A percentile compares a stretch with the other conserved stretches of the same genome.
phyloP scores from a whole-genome alignment of 352 stramenopile genomes.

The Pythium brachiatum region DNA sequence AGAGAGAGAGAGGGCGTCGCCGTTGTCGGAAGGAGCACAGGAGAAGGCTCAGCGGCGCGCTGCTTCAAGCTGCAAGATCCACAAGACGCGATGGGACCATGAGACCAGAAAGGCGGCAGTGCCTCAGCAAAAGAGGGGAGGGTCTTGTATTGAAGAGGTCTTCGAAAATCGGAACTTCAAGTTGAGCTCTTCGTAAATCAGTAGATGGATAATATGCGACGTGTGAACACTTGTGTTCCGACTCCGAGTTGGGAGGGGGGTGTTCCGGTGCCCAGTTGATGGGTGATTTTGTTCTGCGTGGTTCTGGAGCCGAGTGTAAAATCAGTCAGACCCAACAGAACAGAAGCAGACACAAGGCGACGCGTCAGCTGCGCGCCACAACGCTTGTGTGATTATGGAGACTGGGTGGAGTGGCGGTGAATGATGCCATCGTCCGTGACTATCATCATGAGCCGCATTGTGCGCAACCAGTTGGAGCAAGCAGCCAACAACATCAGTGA shows the following conservation, averaged over 20 bases:
- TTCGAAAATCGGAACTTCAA: conserved; percentile 1
- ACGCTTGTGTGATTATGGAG: too few species aligned
- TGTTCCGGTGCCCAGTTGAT: not conserved
- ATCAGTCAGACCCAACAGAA: too few species aligned
- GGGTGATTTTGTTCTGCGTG: conserved; percentile 3
- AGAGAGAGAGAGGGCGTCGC: not conserved
- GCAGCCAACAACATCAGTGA: too few species aligned
- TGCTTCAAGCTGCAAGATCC: not conserved
- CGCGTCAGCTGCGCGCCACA: too few species aligned
- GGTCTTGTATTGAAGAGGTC: not conserved
- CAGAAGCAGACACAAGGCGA: too few species aligned
- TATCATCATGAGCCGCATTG: too few species aligned
- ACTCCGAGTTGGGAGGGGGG: not conserved
- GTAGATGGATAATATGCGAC: not conserved
- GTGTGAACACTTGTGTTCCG: not conserved
- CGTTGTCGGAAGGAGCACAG: too few species aligned
- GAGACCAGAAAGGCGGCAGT: not conserved
- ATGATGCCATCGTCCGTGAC: too few species aligned
- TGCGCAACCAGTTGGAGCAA: too few species aligned
- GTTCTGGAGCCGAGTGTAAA: not conserved
- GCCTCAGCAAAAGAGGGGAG: not conserved
- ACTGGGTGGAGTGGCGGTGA: too few species aligned
- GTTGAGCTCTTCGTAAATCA: not conserved
- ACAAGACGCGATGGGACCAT: not conserved
- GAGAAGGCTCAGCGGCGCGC: not conserved